Conservation (phyloP, 495 filamentous ascomycete species). For the Hypoxylon lienhwacheense region DNA sequence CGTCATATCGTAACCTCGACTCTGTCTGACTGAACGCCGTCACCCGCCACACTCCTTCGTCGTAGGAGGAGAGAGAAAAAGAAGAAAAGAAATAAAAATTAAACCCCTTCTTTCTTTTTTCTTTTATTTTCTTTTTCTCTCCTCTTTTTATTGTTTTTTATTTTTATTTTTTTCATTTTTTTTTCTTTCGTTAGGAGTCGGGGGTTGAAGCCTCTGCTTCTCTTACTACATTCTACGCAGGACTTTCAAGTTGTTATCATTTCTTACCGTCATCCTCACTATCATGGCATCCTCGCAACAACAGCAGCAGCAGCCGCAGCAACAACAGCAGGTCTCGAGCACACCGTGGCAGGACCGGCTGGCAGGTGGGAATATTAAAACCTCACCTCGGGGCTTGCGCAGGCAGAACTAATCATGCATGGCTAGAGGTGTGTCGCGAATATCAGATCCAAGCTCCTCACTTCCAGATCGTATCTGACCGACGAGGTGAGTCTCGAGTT, state of each 20-base stretch:
- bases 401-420: slow-evolving; percentile 21
- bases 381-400: not conserved
- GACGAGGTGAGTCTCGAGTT: slow-evolving; percentile 62
- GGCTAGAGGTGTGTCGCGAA: slow-evolving; percentile 62
- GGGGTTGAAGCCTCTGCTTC: slow-evolving; percentile 19
- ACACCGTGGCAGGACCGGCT: slow-evolving; percentile 43
- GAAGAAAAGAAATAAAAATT: too few relatives aligned
- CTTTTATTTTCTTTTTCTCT: too few relatives aligned
- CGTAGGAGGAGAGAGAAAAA: not conserved
- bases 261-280: too few relatives aligned
- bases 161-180: too few relatives aligned
- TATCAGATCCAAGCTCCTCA: slow-evolving; percentile 58
- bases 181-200: too few relatives aligned
- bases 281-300: slow-evolving; percentile 35
- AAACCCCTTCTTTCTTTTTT: too few relatives aligned
- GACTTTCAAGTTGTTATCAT: slow-evolving; percentile 16
- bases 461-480: slow-evolving; percentile 75
- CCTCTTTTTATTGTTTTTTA: too few relatives aligned
- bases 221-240: slow-evolving; percentile 12
- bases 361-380: slow-evolving; percentile 35
- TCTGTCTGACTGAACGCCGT: too few relatives aligned
- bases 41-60: not conserved
- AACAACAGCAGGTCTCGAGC: slow-evolving; percentile 27
- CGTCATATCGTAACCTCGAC: too few relatives aligned
- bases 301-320: too few relatives aligned